These are phyloP conservation scores for Rhodotorula sp. DNA, from an alignment of 1,284 basidiomycete species.

Conservation along the genomic window DNA sequence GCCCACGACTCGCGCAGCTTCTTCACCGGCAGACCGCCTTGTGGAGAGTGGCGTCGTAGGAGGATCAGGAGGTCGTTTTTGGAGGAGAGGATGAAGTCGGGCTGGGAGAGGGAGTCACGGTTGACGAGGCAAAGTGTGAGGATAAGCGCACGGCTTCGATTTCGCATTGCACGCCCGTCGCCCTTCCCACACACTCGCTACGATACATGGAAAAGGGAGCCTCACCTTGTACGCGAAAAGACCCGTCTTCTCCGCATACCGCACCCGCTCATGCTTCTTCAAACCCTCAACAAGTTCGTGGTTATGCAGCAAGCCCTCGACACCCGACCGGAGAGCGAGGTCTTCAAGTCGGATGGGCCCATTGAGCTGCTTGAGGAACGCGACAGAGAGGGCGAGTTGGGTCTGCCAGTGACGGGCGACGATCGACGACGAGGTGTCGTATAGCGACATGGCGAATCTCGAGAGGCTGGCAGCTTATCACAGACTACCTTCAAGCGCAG, in stretches of 20 bases:
- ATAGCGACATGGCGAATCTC: not conserved
- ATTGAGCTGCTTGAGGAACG: constrained; percentile 62
- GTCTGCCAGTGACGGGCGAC: constrained; percentile 78
- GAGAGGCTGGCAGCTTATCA: too few species aligned
- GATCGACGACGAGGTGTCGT: constrained; percentile 64
- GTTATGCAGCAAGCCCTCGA: constrained; percentile 63
- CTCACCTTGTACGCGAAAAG: constrained; percentile 75
- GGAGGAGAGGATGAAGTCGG: constrained; percentile 79
- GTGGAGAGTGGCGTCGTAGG: constrained; percentile 72
- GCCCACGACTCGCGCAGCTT: constrained; percentile 86
- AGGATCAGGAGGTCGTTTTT: constrained; percentile 77
- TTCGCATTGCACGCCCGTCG: too few species aligned
- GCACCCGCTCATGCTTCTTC: constrained; percentile 71
- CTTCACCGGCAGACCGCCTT: constrained; percentile 78
- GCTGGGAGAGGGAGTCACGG: constrained; percentile 54
- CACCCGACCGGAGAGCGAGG: constrained; percentile 39
- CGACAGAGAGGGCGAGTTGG: constrained; percentile 78
- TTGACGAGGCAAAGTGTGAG: not conserved
- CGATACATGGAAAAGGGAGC: constrained; percentile 41
- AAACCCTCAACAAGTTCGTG: constrained; percentile 67
- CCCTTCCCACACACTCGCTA: not conserved
- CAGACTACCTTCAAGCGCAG: not conserved
- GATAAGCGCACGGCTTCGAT: not conserved
- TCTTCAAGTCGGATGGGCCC: constrained; percentile 44
- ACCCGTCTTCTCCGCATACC: constrained; percentile 75